Evolutionary conservation across 345 rosid species (phyloP).

Genomic region (Salix purpurea): DNA sequence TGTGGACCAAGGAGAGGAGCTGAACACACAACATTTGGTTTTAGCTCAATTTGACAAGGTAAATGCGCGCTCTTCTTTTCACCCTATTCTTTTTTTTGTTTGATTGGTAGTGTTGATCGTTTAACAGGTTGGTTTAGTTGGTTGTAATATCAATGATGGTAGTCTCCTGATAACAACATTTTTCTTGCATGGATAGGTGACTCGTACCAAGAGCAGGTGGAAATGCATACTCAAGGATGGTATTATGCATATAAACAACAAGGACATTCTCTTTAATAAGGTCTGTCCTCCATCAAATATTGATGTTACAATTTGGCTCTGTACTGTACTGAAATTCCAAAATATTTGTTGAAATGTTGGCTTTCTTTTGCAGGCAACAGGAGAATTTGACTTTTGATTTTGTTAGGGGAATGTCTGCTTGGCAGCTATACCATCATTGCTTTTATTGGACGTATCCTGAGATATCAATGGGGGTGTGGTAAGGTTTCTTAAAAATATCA

Average conservation of each 20-base stretch:
- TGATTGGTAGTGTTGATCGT: not conserved
- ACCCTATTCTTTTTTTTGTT: not conserved
- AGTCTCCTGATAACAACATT: not conserved
- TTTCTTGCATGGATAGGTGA: slow-evolving; percentile 49
- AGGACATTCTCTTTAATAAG: slow-evolving; percentile 93
- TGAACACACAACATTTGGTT: slow-evolving; percentile 90
- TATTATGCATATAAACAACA: slow-evolving; percentile 91
- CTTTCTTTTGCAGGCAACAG: slow-evolving; percentile 61
- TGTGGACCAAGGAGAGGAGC: slow-evolving; percentile 79
- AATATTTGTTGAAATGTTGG: not conserved
- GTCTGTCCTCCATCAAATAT: slow-evolving; percentile 23
- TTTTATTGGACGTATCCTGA: slow-evolving; percentile 9
- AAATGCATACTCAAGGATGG: slow-evolving; percentile 95
- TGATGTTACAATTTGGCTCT: not conserved
- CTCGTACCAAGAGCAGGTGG: slow-evolving; percentile 96
- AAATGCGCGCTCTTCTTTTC: not conserved
- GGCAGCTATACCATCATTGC: slow-evolving; percentile 13
- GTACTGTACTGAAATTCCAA: not conserved
- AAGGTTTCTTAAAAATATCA: slow-evolving; percentile 17
- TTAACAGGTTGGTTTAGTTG: not conserved
- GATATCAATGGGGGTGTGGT: slow-evolving; percentile 18
- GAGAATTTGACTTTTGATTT: slow-evolving; percentile 90
- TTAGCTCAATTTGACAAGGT: slow-evolving; percentile 99
- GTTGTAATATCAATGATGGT: not conserved
- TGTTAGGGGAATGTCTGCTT: slow-evolving; percentile 10